Percentiles rank a stretch among this genome's conserved stretches.
Conservation (phyloP, 306 rosid genomes). For the Gillenia trifoliata region DNA sequence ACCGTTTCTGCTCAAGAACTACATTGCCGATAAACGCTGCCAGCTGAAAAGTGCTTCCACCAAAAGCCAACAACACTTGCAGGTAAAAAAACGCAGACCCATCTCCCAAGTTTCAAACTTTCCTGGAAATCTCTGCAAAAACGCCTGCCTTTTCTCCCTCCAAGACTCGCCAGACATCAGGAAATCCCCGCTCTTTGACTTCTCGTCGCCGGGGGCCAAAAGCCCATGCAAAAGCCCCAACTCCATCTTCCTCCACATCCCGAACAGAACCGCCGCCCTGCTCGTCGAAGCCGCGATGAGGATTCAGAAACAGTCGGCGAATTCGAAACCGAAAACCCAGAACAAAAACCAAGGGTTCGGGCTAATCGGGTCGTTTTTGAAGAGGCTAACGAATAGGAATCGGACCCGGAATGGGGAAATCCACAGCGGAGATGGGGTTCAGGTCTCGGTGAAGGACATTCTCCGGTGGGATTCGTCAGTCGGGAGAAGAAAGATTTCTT, state of each 20-base stretch:
- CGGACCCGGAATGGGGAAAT: slow-evolving; percentile 33
- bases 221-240: slow-evolving; percentile 49
- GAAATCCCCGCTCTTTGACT: slow-evolving; percentile 66
- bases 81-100: slow-evolving; percentile 25
- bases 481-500: slow-evolving; percentile 1
- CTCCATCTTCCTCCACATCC: slow-evolving; percentile 64
- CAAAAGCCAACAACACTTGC: slow-evolving; percentile 21
- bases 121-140: slow-evolving; percentile 39
- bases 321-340: slow-evolving; percentile 35
- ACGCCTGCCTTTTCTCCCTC: slow-evolving; percentile 55
- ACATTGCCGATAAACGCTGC: slow-evolving; percentile 28
- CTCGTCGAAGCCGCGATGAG: slow-evolving; percentile 80
- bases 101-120: slow-evolving; percentile 17
- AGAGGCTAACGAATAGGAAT: slow-evolving; percentile 32
- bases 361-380: slow-evolving; percentile 63
- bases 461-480: slow-evolving; percentile 44
- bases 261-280: slow-evolving; percentile 61
- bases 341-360: slow-evolving; percentile 36
- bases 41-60: slow-evolving; percentile 18
- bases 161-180: slow-evolving; percentile 51
- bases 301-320: slow-evolving; percentile 58
- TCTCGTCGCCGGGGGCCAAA: slow-evolving; percentile 39
- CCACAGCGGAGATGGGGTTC: slow-evolving; percentile 5
- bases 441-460: slow-evolving; percentile 32
- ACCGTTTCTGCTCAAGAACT: slow-evolving; percentile 37